phyloP scores from a whole-genome alignment of 768 basidiomycete species.

The Lepiota venenata region DNA sequence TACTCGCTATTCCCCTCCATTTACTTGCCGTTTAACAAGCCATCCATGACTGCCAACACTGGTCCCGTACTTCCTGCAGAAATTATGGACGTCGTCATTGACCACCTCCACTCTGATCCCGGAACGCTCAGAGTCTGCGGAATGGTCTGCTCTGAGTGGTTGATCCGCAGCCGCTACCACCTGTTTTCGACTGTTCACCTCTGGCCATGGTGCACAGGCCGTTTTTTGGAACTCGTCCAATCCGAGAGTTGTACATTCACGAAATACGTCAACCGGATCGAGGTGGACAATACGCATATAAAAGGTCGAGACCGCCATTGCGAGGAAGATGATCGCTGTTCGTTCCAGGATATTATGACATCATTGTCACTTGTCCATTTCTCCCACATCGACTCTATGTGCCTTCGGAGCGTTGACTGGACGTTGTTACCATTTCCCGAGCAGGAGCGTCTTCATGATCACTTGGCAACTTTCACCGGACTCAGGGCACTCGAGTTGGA shows the following conservation, averaged over 20 bases:
- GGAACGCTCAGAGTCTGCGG: constrained; percentile 23
- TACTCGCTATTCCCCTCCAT: neutral
- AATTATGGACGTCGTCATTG: constrained; percentile 32
- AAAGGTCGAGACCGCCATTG: neutral
- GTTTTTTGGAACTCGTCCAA: constrained; percentile 21
- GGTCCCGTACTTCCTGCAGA: constrained; percentile 23
- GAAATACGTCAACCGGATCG: constrained; percentile 22
- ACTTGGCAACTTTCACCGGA: constrained; percentile 17
- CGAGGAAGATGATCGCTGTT: neutral
- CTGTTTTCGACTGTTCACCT: constrained; percentile 27
- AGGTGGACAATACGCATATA: constrained; percentile 19
- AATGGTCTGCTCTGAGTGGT: constrained; percentile 29
- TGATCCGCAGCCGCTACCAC: constrained; percentile 27
- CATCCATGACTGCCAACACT: neutral
- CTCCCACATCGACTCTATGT: constrained; percentile 17
- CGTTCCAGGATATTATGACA: constrained; percentile 18
- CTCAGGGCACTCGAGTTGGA: constrained; percentile 23
- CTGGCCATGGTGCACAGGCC: constrained; percentile 23
- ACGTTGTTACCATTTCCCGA: constrained; percentile 19
- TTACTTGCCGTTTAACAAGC: neutral
- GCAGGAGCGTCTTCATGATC: constrained; percentile 16
- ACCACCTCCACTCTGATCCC: constrained; percentile 25
- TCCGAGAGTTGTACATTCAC: constrained; percentile 23
- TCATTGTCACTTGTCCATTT: constrained; percentile 17
- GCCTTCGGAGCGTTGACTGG: constrained; percentile 27